Evolutionary conservation across 805 yeast genomes (phyloP), one percentile per base, ranked within the genome.

Genomic region (Pichia cabralensis): DNA sequence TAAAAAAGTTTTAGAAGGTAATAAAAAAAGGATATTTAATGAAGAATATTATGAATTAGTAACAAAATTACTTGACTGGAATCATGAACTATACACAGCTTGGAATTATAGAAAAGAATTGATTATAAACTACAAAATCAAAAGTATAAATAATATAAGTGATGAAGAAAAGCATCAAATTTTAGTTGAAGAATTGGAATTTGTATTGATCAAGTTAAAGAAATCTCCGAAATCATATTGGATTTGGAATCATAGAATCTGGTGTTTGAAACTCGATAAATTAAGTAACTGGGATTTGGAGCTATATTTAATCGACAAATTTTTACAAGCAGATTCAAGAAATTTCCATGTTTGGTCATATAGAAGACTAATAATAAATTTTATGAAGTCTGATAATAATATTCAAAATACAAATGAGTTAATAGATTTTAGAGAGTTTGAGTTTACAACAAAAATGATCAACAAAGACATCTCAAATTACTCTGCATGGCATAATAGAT

Each of bases 291-390:
- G 94, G 92, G 53, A 62, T n/a, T 52, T 49, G 22, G 98, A 92
- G 53, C 57, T 92, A 47, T 64, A 56, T 1, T 65, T 86, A 8
- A 88, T 84, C 1, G 71, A 71, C 39, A 75, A 74, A 47, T 60
- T 92, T 47, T 64, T 89, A 34, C 66, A 68, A 18, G 55, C 70
- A 33, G 98, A 92, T 51, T 65, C 81, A 13, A 69, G 98, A 46
- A 92, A 92, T 53, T 92, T 69, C 56, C 96, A 88, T 54, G 97
- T 95, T 2, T 89, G 98, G 98, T 85, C 82, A 31, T 92, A 92
- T 54, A 65, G 98, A 49, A 65, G 97, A 38, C 71, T 71, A 36
- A 74, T 92, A 6, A 71, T 83, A 5, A 49, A 51, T 4, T 57
- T 49, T 18, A 45, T 61, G 26, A 46, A 48, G 24, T 22, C 33